Base-by-base conservation (phyloP, 1,284 basidiomycete genomes). In the Spongiforma sp. region DNA sequence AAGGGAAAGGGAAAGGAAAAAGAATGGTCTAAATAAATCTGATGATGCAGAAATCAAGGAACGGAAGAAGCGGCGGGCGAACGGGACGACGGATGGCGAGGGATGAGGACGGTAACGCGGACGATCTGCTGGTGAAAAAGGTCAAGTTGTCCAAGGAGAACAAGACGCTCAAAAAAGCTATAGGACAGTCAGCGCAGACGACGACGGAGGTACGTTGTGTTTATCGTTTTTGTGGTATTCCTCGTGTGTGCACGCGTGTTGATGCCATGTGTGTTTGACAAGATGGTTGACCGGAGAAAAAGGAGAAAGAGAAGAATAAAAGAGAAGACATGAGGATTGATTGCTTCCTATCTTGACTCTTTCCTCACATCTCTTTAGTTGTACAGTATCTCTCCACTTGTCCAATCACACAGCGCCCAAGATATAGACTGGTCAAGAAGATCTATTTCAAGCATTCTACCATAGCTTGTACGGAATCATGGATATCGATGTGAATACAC, bases 91-190 rank as follows among this genome's bases (percentile, higher is more conserved):
- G 82, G 87, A 89, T 59, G 84, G 86, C 11, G 86, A 89, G 1
- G 14, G 71, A 62, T 3, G 84, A 86, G 12, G 71, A 63, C 4
- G 84, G 86, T 69, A 84, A 82, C 56, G 84, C 85, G 39, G 84
- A 88, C 59, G 84, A 83, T 66, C 81, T 80, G n/a, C 80, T 86
- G 11, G 69, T 79, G 64, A 93, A 92, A 80, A 93, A 91, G 79
- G 82, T 84, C 66, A 93, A 93, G 80, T 69, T 92, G 67, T 89
- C 87, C 52, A 93, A 93, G 79, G 90, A 93, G 80, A 93, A 93
- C 82, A 92, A 91, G 81, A 88, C 88, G 36, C 79, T 90, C 75
- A 94, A 92, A 80, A 92, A 90, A 79, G 87, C 86, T 57, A 87
- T 89, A 93, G 93, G 80, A 83, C 85, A 68, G 81, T 78, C 14